These are phyloP conservation scores for Maudiozyma bulderi DNA, from an alignment of 805 yeast genomes.

Conservation along the genomic window DNA sequence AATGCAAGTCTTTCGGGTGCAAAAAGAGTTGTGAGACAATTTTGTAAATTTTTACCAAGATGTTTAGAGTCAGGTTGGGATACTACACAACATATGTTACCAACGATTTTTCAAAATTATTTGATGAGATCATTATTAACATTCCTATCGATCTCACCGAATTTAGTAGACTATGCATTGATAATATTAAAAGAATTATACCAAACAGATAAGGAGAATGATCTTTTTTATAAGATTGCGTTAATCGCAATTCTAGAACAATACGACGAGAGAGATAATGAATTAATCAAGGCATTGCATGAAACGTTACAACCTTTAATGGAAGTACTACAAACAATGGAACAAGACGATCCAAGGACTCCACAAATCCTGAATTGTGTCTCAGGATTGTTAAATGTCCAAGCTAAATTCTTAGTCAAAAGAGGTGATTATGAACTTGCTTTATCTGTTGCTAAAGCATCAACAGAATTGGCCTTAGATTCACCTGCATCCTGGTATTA, in stretches of 20 bases:
- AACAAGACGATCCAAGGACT: conserved; percentile 14
- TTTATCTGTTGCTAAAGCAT: conserved; percentile 16
- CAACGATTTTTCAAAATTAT: conserved; percentile 36
- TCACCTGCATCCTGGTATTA: conserved; percentile 25
- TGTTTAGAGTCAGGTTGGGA: conserved; percentile 41
- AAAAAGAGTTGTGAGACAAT: conserved; percentile 28
- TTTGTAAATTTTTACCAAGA: conserved; percentile 38
- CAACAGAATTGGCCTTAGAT: conserved; percentile 24
- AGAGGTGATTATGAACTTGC: conserved; percentile 22
- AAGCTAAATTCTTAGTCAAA: conserved; percentile 18
- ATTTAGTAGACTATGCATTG: conserved; percentile 15
- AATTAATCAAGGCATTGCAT: conserved; percentile 15
- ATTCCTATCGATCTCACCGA: conserved; percentile 17
- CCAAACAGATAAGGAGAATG: conserved; percentile 13
- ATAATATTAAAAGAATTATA: conserved; percentile 10
- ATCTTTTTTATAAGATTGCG: conserved; percentile 19
- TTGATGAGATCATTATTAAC: conserved; percentile 40
- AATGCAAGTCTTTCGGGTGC: conserved; percentile 15
- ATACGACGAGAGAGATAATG: conserved; percentile 16
- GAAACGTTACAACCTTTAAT: conserved; percentile 14
- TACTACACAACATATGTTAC: conserved; percentile 23
- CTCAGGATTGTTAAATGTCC: conserved; percentile 21
- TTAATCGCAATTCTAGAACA: conserved; percentile 18
- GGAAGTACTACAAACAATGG: conserved; percentile 9
- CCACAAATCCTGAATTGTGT: conserved; percentile 18